Evolutionary conservation across 768 basidiomycete genomes (phyloP).

Genomic region (Xerocomellus chrysenteron): DNA sequence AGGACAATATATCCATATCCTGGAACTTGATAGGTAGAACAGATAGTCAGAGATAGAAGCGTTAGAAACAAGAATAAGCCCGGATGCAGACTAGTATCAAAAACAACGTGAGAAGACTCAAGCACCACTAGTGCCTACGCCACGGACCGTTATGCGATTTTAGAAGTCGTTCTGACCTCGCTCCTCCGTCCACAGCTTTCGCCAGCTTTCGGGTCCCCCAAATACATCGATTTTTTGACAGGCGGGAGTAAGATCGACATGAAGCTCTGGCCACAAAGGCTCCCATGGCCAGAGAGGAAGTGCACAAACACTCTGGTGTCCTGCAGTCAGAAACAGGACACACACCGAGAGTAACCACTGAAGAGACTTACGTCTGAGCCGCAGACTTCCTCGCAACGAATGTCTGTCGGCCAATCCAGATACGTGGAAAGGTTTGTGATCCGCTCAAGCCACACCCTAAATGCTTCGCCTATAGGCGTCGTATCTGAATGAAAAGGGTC

Average conservation of each 20-base stretch:
- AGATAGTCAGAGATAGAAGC: background rate
- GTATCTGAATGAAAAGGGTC: background rate
- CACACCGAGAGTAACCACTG: background rate
- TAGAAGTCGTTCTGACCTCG: background rate
- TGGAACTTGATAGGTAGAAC: background rate
- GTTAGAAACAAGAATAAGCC: background rate
- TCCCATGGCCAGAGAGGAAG: conserved; percentile 6
- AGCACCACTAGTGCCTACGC: background rate
- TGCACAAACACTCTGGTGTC: background rate
- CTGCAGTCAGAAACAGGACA: background rate
- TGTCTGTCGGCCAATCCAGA: conserved; percentile 4
- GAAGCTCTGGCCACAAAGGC: conserved; percentile 5
- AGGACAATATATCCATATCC: background rate
- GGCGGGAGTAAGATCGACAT: background rate
- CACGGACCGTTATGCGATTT: too few relatives aligned
- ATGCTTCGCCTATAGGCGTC: background rate
- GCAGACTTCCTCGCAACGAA: conserved; percentile 1
- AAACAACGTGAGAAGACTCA: too few relatives aligned
- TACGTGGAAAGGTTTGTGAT: background rate
- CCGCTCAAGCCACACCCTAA: background rate
- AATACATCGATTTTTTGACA: conserved; percentile 7
- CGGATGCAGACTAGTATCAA: background rate
- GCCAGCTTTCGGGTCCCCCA: conserved; percentile 1
- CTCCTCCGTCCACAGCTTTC: conserved; percentile 2
- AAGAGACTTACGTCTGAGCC: background rate